Conservation (phyloP, 1,284 basidiomycete genomes). For the Tylopilus microsporus region DNA sequence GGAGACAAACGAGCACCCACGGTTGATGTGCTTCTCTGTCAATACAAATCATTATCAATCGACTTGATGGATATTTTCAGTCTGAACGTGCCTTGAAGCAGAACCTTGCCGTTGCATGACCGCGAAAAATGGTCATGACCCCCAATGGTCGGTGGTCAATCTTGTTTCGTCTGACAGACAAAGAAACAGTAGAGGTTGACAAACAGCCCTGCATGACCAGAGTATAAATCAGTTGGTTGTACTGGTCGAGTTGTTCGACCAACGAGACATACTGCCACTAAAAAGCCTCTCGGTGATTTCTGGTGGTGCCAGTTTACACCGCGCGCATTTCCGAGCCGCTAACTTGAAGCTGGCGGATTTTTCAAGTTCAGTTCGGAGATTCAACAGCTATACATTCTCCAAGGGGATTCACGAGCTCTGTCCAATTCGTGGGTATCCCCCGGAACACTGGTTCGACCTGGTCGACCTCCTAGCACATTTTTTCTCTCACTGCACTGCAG, state of each 20-base stretch:
- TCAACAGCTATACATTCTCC: not conserved
- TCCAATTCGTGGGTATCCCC: constrained; percentile 4
- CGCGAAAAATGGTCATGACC: not conserved
- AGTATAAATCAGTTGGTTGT: constrained; percentile 4
- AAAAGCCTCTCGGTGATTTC: not conserved
- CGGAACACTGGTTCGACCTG: not conserved
- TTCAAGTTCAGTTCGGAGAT: not conserved
- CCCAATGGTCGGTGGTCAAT: constrained; percentile 12
- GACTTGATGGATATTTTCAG: constrained; percentile 7
- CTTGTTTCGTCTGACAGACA: not conserved
- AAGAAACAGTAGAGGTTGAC: not conserved
- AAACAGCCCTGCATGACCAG: not conserved
- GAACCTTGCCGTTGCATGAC: not conserved
- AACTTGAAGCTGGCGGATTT: too few relatives aligned
- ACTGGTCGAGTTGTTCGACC: not conserved
- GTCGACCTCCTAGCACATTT: not conserved
- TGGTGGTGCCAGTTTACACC: not conserved
- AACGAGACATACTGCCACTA: not conserved
- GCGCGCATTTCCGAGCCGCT: not conserved
- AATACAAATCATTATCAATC: not conserved
- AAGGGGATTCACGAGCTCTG: not conserved
- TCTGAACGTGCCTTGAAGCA: constrained; percentile 4
- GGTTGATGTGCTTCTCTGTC: constrained; percentile 14
- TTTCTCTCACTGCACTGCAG: not conserved
- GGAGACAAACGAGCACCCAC: constrained; percentile 4